Percentiles rank a stretch among this genome's conserved stretches.
Evolutionary conservation across 1,284 basidiomycete species (phyloP).

Genomic region (Peniophora sp.): DNA sequence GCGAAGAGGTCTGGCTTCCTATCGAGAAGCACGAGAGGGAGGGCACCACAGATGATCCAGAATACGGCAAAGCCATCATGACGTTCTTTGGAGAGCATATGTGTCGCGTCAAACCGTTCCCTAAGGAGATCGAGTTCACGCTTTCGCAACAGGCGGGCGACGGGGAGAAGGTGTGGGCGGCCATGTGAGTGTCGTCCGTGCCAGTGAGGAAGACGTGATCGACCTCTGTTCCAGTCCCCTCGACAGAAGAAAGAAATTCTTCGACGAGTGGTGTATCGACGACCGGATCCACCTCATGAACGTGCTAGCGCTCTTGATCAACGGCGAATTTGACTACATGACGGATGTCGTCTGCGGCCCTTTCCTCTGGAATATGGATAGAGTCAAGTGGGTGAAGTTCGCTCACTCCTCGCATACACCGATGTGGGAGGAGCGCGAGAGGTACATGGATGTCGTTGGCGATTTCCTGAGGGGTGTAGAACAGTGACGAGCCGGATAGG

Average conservation of each 20-base stretch:
- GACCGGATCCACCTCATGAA: slow-evolving; percentile 3
- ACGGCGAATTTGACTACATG: slow-evolving; percentile 16
- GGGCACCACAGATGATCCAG: neutral
- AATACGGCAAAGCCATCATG: neutral
- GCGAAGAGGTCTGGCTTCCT: neutral
- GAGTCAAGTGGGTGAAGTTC: slow-evolving; percentile 17
- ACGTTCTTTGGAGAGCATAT: neutral
- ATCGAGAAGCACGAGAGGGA: slow-evolving; percentile 10
- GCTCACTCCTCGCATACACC: slow-evolving; percentile 19
- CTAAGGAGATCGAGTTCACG: slow-evolving; percentile 8
- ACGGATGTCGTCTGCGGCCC: slow-evolving; percentile 9
- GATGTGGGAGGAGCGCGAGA: slow-evolving; percentile 19
- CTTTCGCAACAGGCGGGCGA: neutral
- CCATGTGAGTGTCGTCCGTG: neutral
- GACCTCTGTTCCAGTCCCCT: neutral
- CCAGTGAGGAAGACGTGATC: neutral
- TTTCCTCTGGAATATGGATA: slow-evolving; percentile 10
- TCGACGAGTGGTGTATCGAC: slow-evolving; percentile 1
- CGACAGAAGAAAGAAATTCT: neutral
- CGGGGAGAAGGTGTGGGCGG: neutral
- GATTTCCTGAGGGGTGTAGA: too few species aligned
- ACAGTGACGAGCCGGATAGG: too few species aligned
- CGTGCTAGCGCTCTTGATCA: slow-evolving; percentile 7
- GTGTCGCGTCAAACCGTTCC: neutral
- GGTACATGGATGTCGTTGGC: slow-evolving; percentile 13